Conservation (phyloP, 2,329 filamentous ascomycete genomes). For the Talaromyces atroroseus region DNA sequence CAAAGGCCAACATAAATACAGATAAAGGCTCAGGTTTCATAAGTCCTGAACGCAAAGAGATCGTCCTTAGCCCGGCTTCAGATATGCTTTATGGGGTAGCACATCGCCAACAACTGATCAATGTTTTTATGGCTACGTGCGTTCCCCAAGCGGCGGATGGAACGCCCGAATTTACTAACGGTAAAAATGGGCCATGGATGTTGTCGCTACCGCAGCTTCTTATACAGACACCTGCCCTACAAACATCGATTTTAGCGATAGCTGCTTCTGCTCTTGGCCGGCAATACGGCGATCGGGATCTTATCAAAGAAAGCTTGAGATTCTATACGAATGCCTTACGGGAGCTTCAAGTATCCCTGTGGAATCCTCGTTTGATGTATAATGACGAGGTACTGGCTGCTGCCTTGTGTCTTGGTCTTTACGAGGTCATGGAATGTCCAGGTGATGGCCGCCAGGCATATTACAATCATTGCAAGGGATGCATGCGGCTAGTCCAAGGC, state of each 20-base stretch:
- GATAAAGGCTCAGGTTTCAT: not conserved
- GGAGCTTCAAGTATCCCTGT: slow-evolving; percentile 32
- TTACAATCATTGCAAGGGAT: slow-evolving; percentile 28
- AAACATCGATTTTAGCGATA: slow-evolving; percentile 25
- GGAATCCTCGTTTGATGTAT: slow-evolving; percentile 25
- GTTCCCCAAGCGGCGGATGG: slow-evolving; percentile 11
- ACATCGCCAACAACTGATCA: slow-evolving; percentile 25
- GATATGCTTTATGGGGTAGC: not conserved
- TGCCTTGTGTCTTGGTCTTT: slow-evolving; percentile 32
- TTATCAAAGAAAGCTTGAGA: slow-evolving; percentile 24
- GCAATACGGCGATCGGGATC: slow-evolving; percentile 14
- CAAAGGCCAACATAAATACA: not conserved
- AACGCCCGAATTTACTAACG: not conserved
- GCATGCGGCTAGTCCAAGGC: slow-evolving; percentile 26
- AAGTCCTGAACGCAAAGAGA: not conserved
- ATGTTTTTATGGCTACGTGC: slow-evolving; percentile 22
- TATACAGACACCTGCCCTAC: slow-evolving; percentile 22
- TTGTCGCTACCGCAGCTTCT: slow-evolving; percentile 22
- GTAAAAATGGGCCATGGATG: slow-evolving; percentile 22
- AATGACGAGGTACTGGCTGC: slow-evolving; percentile 33
- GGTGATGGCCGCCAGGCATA: slow-evolving; percentile 24
- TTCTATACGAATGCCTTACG: slow-evolving; percentile 31
- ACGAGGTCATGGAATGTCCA: slow-evolving; percentile 34
- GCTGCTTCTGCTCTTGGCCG: slow-evolving; percentile 25
- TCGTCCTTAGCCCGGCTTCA: not conserved